These are phyloP conservation scores for Aureoboletus auriporus DNA, from an alignment of 768 basidiomycete genomes.

Conservation along the genomic window DNA sequence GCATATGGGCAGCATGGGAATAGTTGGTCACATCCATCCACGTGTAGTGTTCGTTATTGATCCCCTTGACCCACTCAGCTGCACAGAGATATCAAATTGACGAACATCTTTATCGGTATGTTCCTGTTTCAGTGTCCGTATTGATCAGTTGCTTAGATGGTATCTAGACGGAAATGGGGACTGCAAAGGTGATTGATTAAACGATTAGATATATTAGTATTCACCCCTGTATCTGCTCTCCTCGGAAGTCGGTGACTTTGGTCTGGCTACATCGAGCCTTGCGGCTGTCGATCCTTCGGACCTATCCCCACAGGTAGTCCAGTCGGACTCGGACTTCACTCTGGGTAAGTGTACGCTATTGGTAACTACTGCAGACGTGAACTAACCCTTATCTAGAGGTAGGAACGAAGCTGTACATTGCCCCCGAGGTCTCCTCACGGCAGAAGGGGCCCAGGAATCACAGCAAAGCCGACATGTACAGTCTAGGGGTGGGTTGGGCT, in stretches of 20 bases:
- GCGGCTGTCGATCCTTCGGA: slow-evolving; percentile 76
- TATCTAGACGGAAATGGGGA: slow-evolving; percentile 71
- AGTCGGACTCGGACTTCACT: slow-evolving; percentile 67
- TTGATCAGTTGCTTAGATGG: background rate
- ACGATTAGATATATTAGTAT: background rate
- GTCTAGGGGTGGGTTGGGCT: slow-evolving; percentile 68
- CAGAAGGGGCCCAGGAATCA: slow-evolving; percentile 68
- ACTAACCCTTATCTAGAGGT: slow-evolving; percentile 52
- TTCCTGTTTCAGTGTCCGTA: background rate
- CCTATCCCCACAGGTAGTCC: slow-evolving; percentile 42
- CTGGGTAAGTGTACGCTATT: slow-evolving; percentile 42
- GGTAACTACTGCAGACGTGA: background rate
- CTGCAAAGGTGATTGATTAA: slow-evolving; percentile 56
- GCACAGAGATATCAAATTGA: slow-evolving; percentile 87
- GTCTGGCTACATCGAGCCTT: slow-evolving; percentile 79
- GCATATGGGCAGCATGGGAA: slow-evolving; percentile 85
- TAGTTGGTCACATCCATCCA: slow-evolving; percentile 45
- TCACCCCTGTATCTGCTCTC: background rate
- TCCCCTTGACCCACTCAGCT: slow-evolving; percentile 41
- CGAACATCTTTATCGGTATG: slow-evolving; percentile 91
- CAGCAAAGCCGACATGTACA: slow-evolving; percentile 91
- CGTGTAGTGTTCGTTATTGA: slow-evolving; percentile 4
- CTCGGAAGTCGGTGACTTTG: slow-evolving; percentile 81
- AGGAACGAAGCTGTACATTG: slow-evolving; percentile 88
- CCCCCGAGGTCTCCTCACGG: slow-evolving; percentile 78